phyloP scores from a whole-genome alignment of 345 rosid genomes.

The Gossypium thurberi region DNA sequence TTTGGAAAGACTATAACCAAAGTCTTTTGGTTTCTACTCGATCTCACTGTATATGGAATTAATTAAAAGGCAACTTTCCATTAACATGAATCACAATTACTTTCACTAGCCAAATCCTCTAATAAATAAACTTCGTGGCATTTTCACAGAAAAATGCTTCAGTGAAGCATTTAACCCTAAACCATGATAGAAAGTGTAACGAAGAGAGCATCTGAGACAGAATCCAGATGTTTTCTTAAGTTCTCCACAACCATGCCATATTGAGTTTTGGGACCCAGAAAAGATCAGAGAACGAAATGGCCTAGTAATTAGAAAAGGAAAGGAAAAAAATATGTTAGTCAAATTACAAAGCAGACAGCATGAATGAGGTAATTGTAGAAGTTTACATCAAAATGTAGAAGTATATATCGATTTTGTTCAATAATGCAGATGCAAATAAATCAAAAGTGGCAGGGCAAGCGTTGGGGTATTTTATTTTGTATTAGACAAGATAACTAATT shows the following conservation, averaged over 20 bases:
- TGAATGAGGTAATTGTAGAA: neutral
- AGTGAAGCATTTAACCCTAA: neutral
- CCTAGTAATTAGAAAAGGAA: slow-evolving; percentile 33
- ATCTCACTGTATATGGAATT: neutral
- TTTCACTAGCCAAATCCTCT: neutral
- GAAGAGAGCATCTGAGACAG: slow-evolving; percentile 60
- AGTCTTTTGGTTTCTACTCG: neutral
- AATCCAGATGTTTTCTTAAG: slow-evolving; percentile 74
- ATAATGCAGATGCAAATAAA: neutral
- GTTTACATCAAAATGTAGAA: neutral
- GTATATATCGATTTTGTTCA: neutral
- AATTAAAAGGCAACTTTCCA: neutral
- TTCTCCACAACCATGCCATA: slow-evolving; percentile 75
- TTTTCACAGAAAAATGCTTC: neutral
- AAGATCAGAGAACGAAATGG: slow-evolving; percentile 73
- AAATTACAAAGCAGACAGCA: neutral
- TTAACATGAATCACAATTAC: neutral
- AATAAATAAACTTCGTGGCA: neutral
- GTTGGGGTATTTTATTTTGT: neutral
- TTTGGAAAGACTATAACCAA: neutral
- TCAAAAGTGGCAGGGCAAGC: neutral
- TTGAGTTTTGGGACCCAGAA: slow-evolving; percentile 77
- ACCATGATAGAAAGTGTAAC: slow-evolving; percentile 9
- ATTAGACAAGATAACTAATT: neutral
- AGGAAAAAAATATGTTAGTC: neutral